A percentile compares a stretch with the other conserved stretches of the same genome.
Evolutionary conservation across 1,139 yeast genomes (phyloP).

Genomic region (Debaryomycetaceae sp.): DNA sequence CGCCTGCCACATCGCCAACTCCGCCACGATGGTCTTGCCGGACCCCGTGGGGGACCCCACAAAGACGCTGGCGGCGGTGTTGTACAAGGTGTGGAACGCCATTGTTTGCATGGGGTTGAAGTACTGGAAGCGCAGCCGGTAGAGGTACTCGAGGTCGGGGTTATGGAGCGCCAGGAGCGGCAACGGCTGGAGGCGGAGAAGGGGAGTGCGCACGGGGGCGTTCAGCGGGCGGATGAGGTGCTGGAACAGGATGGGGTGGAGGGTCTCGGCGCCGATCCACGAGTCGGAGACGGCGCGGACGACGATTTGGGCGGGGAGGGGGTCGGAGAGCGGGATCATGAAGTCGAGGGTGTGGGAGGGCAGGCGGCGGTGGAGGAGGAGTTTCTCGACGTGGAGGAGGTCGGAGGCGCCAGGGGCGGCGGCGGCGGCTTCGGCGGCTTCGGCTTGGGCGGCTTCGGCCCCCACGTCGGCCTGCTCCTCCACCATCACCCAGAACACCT

Average conservation of each 20-base stretch:
- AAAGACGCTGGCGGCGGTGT: constrained; percentile 73
- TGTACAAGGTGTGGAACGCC: constrained; percentile 87
- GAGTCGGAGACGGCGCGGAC: constrained; percentile 75
- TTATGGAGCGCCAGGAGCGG: constrained; percentile 80
- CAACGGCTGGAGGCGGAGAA: constrained; percentile 77
- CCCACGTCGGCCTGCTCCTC: constrained; percentile 43
- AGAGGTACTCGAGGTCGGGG: constrained; percentile 61
- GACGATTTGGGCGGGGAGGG: constrained; percentile 82
- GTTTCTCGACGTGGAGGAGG: constrained; percentile 77
- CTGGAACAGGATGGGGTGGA: constrained; percentile 79
- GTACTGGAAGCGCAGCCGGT: constrained; percentile 63
- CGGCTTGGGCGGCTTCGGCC: background rate
- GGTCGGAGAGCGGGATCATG: constrained; percentile 87
- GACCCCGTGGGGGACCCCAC: constrained; percentile 99
- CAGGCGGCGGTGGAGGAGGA: constrained; percentile 61
- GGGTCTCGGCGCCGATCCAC: constrained; percentile 86
- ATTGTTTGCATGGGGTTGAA: constrained; percentile 99
- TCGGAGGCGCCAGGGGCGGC: constrained; percentile 25
- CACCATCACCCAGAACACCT: constrained; percentile 87
- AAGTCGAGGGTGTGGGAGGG: constrained; percentile 76
- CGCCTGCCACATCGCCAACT: constrained; percentile 95
- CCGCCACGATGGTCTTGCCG: constrained; percentile 97
- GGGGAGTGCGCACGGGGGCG: constrained; percentile 78
- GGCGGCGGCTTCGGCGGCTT: constrained; percentile 1
- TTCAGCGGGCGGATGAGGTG: constrained; percentile 86